phyloP scores from a whole-genome alignment of 345 rosid genomes.

The Nasturtium officinale region DNA sequence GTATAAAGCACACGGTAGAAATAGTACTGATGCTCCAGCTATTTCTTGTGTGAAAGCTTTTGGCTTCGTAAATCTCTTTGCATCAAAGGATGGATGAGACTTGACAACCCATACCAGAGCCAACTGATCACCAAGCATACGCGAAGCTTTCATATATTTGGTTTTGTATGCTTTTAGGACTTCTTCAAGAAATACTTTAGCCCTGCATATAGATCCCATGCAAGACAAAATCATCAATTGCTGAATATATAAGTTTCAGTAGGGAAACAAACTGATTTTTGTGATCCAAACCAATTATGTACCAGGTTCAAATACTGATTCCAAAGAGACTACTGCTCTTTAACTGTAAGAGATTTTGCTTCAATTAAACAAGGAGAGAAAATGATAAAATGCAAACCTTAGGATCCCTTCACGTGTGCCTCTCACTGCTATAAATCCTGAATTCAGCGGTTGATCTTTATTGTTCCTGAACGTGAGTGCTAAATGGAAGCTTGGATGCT shows the following conservation, averaged over 20 bases:
- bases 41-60: slow-evolving; percentile 63
- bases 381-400: slow-evolving; percentile 51
- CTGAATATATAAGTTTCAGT: background rate
- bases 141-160: slow-evolving; percentile 75
- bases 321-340: background rate
- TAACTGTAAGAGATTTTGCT: slow-evolving; percentile 1
- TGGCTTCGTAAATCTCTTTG: slow-evolving; percentile 63
- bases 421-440: slow-evolving; percentile 92
- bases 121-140: slow-evolving; percentile 94
- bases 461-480: slow-evolving; percentile 95
- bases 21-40: slow-evolving; percentile 64
- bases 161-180: slow-evolving; percentile 70
- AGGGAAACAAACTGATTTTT: background rate
- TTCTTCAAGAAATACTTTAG: slow-evolving; percentile 63
- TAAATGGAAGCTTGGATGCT: slow-evolving; percentile 64
- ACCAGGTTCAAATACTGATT: background rate
- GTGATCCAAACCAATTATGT: background rate
- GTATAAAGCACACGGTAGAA: slow-evolving; percentile 76
- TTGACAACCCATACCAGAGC: slow-evolving; percentile 78
- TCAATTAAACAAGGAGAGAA: slow-evolving; percentile 10
- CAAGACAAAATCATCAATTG: background rate
- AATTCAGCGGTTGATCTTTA: slow-evolving; percentile 91
- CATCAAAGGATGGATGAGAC: slow-evolving; percentile 65
- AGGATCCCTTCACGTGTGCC: slow-evolving; percentile 75
- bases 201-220: slow-evolving; percentile 53